A percentile compares a stretch with the other conserved stretches of the same genome.
Evolutionary conservation across 768 basidiomycete species (phyloP).

Genomic region (Suillus clintonianus): DNA sequence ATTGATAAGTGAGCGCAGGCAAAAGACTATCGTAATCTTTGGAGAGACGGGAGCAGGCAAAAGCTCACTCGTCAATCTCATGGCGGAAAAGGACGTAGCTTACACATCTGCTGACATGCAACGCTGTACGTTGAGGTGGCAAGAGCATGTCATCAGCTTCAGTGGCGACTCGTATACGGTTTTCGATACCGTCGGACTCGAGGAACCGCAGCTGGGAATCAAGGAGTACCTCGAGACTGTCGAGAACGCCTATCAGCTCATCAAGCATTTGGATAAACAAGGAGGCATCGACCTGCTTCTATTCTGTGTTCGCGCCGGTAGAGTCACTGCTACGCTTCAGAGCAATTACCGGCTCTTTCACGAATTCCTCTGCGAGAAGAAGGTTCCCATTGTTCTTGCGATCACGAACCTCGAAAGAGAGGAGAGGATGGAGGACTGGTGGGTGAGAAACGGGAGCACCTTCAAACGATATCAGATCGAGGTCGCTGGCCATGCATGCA

Average conservation of each 20-base stretch:
- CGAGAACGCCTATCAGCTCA: background rate
- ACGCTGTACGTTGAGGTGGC: background rate
- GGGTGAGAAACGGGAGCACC: conserved; percentile 23
- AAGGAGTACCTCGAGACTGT: conserved; percentile 1
- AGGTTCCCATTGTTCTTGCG: conserved; percentile 25
- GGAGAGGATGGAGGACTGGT: conserved; percentile 35
- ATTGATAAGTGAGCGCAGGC: background rate
- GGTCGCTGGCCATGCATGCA: conserved; percentile 37
- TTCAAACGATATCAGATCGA: conserved; percentile 16
- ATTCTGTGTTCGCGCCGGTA: conserved; percentile 14
- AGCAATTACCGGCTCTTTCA: conserved; percentile 17
- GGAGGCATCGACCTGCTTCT: conserved; percentile 19
- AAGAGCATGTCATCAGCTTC: background rate
- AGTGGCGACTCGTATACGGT: conserved; percentile 6
- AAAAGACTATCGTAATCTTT: conserved; percentile 3
- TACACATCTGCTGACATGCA: background rate
- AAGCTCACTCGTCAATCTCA: conserved; percentile 38
- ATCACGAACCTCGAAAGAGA: conserved; percentile 32
- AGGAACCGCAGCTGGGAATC: conserved; percentile 2
- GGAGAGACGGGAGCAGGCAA: conserved; percentile 21
- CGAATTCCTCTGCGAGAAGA: conserved; percentile 10
- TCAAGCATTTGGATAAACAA: background rate
- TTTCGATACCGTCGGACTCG: conserved; percentile 22
- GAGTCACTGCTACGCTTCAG: conserved; percentile 4
- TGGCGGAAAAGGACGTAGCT: conserved; percentile 12